Conservation (phyloP, 306 rosid species). For the Mimosa bimucronata region DNA sequence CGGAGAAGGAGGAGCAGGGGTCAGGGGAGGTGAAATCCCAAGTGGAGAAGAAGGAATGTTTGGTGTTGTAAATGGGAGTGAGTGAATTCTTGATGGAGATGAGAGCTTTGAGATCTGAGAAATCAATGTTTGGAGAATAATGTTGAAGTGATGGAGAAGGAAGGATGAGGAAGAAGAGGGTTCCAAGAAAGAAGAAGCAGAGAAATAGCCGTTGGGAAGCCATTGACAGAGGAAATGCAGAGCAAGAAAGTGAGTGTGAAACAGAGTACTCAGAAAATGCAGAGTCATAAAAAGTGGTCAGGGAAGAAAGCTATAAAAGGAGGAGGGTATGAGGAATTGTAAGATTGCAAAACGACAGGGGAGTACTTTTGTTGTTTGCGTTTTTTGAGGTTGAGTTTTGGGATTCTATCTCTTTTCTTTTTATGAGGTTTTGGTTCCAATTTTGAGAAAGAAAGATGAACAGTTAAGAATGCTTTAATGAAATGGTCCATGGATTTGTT, state of each 20-base stretch:
- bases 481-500: background rate
- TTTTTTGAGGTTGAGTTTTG: background rate
- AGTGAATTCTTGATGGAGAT: constrained; percentile 54
- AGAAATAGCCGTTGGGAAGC: background rate
- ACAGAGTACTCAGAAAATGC: background rate
- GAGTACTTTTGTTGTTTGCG: constrained; percentile 2
- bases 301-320: background rate
- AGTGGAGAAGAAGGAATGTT: constrained; percentile 61
- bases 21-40: constrained; percentile 71
- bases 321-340: background rate
- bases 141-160: constrained; percentile 28
- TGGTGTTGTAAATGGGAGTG: constrained; percentile 52
- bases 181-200: background rate
- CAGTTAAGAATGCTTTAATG: background rate
- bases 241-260: background rate
- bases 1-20: constrained; percentile 80
- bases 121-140: constrained; percentile 24
- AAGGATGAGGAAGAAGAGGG: background rate
- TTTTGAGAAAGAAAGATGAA: background rate
- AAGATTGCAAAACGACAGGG: constrained; percentile 19
- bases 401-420: background rate
- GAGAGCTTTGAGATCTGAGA: constrained; percentile 63
- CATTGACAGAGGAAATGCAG: constrained; percentile 27
- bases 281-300: background rate
- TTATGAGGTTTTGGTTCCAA: background rate